Evolutionary conservation across 2,329 filamentous ascomycete species (phyloP), one percentile per base, ranked within the genome.

Genomic region (Ophiostoma sp.): DNA sequence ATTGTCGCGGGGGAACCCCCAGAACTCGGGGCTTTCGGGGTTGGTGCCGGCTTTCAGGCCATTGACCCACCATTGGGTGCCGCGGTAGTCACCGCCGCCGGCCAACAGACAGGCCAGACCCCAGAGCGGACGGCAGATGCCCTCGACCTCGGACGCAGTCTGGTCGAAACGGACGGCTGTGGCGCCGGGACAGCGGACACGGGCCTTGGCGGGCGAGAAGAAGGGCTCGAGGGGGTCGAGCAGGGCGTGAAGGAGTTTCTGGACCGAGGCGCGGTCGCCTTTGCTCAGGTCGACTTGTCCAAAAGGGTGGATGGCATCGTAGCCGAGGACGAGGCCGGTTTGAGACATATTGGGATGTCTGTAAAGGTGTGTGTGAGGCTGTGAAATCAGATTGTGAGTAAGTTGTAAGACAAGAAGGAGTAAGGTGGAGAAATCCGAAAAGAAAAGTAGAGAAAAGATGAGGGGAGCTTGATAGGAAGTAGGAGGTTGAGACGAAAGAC

Each of bases 111-210:
- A 89, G 2, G 91, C 90, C 22, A 95, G 82, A 1, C 90, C 93
- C 92, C 92, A 95, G 69, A 95, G 84, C 0, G 93, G 92, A 1
- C 93, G 88, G 61, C 90, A 91, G 78, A 91, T 90, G 31, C 92
- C 92, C 81, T 95, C 93, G 45, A 95, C 87, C 78, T 94, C 92
- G 1, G 92, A 92, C 9, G 91, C 92, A 1, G 89, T 88, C 80
- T 93, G 90, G 79, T 95, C 93, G 80, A 94, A 95, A 33, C 92
- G 86, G 25, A 93, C 93, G 22, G 91, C 92, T 0, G 92, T 93
- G 17, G 87, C 88, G 5, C 92, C 92, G 0, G 87, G 87, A 31
- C 91, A 87, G 78, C 89, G 90, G 64, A 94, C 86, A 64, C 92
- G 85, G 12, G 90, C 89, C 78, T 88, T 87, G 59, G 84, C 79